phyloP scores from a whole-genome alignment of 2,329 filamentous ascomycete genomes.

The Ceratocystis destructans region DNA sequence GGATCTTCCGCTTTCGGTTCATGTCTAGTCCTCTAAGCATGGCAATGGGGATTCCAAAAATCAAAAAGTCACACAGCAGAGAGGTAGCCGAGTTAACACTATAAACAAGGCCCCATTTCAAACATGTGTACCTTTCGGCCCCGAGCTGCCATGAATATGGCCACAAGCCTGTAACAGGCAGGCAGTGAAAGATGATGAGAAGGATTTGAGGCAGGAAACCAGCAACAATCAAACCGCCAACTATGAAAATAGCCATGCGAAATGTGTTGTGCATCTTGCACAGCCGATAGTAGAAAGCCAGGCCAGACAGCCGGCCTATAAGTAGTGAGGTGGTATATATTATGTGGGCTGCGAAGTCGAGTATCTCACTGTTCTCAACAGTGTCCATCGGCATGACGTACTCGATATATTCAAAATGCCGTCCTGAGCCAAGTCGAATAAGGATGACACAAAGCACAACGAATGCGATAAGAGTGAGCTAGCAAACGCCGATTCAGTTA shows the following conservation, averaged over 20 bases:
- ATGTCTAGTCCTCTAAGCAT: conserved; percentile 35
- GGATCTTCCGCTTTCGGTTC: conserved; percentile 32
- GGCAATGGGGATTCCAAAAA: conserved; percentile 37
- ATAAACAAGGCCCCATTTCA: conserved; percentile 39
- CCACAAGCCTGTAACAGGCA: conserved; percentile 38
- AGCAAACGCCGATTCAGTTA: conserved; percentile 1
- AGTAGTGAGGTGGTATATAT: conserved; percentile 38
- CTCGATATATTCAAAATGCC: conserved; percentile 33
- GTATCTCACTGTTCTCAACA: conserved; percentile 32
- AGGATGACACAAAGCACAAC: conserved; percentile 31
- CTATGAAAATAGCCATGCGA: conserved; percentile 26
- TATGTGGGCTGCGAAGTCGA: conserved; percentile 39
- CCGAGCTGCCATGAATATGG: conserved; percentile 35
- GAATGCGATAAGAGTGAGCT: conserved; percentile 31
- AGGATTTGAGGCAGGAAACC: conserved; percentile 36
- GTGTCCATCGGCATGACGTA: conserved; percentile 33
- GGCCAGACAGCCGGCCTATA: conserved; percentile 37
- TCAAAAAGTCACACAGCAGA: conserved; percentile 35
- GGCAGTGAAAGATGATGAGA: conserved; percentile 38
- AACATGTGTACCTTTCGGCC: conserved; percentile 30
- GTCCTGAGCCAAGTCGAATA: conserved; percentile 35
- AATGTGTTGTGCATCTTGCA: conserved; percentile 29
- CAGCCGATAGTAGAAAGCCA: conserved; percentile 38
- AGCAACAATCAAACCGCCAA: conserved; percentile 28
- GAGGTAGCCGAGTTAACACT: conserved; percentile 37